phyloP scores from a whole-genome alignment of 345 rosid species.

The Citropsis articulata region DNA sequence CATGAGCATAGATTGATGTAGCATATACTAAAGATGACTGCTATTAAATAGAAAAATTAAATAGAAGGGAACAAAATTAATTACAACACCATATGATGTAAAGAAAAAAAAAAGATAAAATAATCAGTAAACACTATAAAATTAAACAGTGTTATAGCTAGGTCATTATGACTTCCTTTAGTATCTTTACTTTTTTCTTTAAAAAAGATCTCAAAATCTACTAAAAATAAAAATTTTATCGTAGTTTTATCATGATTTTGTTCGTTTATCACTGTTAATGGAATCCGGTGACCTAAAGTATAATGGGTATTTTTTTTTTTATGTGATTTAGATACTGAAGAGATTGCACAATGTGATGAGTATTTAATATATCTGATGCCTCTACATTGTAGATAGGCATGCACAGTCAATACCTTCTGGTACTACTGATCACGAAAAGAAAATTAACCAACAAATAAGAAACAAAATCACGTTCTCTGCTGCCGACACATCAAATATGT shows the following conservation, averaged over 20 bases:
- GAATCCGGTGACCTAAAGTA: background rate
- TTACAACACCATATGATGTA: too few relatives aligned
- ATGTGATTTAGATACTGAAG: background rate
- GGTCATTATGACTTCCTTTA: too few relatives aligned
- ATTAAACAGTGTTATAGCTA: too few relatives aligned
- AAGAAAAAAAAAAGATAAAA: too few relatives aligned
- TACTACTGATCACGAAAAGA: background rate
- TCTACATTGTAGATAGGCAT: background rate
- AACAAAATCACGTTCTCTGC: background rate
- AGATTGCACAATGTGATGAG: background rate
- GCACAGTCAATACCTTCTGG: background rate
- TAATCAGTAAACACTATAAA: too few relatives aligned
- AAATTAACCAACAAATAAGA: background rate
- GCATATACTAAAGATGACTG: too few relatives aligned
- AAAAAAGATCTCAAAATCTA: too few relatives aligned
- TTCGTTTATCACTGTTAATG: background rate
- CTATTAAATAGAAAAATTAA: too few relatives aligned
- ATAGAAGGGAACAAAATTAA: too few relatives aligned
- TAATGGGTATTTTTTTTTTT: background rate
- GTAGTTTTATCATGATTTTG: too few relatives aligned
- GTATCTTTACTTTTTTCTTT: too few relatives aligned
- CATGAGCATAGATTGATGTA: background rate
- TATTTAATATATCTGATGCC: background rate
- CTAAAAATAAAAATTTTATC: too few relatives aligned
- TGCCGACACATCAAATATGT: background rate